phyloP scores from a whole-genome alignment of 2,329 filamentous ascomycete species.

The Colletotrichum sp. region DNA sequence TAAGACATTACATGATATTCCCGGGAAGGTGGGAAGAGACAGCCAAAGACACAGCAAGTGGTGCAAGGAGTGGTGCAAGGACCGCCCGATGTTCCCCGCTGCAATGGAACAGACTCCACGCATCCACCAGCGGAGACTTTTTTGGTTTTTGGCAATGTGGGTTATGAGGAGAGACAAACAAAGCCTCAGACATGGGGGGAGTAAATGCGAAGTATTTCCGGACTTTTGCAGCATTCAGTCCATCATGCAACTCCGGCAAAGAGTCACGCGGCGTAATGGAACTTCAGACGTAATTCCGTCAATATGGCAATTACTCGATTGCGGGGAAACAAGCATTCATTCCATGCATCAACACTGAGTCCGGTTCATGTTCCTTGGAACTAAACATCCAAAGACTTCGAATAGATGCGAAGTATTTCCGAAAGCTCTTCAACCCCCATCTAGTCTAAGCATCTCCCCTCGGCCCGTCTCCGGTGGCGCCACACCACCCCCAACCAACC shows the following conservation, averaged over 20 bases:
- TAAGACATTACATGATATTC: neutral
- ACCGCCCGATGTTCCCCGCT: neutral
- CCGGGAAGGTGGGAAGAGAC: neutral
- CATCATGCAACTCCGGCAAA: neutral
- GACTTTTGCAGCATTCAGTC: neutral
- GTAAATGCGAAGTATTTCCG: conserved; percentile 16
- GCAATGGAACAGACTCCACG: neutral
- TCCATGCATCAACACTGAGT: neutral
- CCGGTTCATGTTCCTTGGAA: neutral
- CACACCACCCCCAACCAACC: neutral
- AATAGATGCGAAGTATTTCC: conserved; percentile 3
- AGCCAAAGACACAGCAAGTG: neutral
- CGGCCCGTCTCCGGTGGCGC: neutral
- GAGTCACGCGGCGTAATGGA: neutral
- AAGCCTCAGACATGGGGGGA: neutral
- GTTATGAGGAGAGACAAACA: neutral
- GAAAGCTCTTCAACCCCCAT: neutral
- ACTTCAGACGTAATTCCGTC: neutral
- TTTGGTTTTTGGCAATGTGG: neutral
- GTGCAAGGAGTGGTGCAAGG: neutral
- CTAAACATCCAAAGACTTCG: neutral
- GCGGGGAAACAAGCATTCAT: neutral
- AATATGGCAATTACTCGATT: neutral
- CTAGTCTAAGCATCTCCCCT: neutral
- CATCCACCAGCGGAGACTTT: conserved; percentile 12